A percentile compares a stretch with the other conserved stretches of the same genome.
phyloP scores from a whole-genome alignment of 2,329 filamentous ascomycete genomes.

The Neopestalotiopsis clavispora region DNA sequence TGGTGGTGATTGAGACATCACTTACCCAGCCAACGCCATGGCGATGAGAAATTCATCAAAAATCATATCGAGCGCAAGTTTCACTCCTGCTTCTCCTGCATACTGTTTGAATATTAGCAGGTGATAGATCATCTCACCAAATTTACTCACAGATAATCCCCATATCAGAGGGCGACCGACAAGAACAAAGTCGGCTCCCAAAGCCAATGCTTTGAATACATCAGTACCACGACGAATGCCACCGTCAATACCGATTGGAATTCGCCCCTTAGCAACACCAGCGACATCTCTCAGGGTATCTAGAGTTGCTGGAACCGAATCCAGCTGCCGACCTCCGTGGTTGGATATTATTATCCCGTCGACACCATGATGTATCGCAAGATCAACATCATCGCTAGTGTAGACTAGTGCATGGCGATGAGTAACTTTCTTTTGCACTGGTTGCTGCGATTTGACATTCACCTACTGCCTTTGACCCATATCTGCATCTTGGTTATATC shows the following conservation, averaged over 20 bases:
- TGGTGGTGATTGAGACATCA: no score
- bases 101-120: conserved; percentile 3
- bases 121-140: not conserved
- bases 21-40: conserved; percentile 8
- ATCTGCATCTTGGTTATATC: conserved; percentile 51
- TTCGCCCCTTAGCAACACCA: conserved; percentile 48
- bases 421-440: not conserved
- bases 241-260: conserved; percentile 51
- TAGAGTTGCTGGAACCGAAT: conserved; percentile 48
- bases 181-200: conserved; percentile 54
- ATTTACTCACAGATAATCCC: conserved; percentile 44
- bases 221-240: conserved; percentile 54
- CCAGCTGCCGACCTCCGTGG: conserved; percentile 53
- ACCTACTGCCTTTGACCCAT: conserved; percentile 46
- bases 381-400: conserved; percentile 44
- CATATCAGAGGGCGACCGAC: conserved; percentile 53
- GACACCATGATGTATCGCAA: conserved; percentile 37
- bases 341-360: conserved; percentile 47
- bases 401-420: conserved; percentile 26
- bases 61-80: not conserved
- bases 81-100: not conserved
- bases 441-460: not conserved
- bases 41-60: not conserved
- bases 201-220: conserved; percentile 57
- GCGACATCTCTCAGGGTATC: conserved; percentile 49